phyloP scores from a whole-genome alignment of 2,329 filamentous ascomycete genomes.

The Boeremia lycopersici region DNA sequence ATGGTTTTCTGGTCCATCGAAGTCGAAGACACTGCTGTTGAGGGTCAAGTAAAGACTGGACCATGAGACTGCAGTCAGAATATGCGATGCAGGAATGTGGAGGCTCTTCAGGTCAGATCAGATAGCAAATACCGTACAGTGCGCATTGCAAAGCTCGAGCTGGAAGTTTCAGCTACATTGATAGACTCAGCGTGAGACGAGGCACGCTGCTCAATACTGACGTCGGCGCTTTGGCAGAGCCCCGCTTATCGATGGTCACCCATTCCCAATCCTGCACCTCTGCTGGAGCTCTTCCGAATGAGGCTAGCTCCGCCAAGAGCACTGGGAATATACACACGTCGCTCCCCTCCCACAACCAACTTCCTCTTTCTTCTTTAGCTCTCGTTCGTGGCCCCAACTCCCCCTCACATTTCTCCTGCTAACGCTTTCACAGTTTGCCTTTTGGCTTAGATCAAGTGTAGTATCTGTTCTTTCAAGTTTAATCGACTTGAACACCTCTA shows the following conservation, averaged over 20 bases:
- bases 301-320: no score
- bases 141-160: background rate
- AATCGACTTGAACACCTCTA: background rate
- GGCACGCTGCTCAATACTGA: background rate
- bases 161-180: background rate
- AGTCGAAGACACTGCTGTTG: no score
- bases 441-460: slow-evolving; percentile 6
- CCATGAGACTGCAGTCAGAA: no score
- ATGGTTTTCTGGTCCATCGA: no score
- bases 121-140: no score
- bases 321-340: no score
- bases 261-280: background rate
- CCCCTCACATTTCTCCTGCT: background rate
- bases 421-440: background rate
- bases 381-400: background rate
- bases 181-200: background rate
- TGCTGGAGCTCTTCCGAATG: no score
- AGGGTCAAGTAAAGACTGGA: no score
- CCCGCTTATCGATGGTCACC: background rate
- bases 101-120: no score
- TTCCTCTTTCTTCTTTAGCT: background rate
- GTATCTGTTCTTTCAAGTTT: slow-evolving; percentile 6
- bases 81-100: no score
- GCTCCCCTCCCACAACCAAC: no score
- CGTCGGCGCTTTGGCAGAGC: background rate